Conservation (phyloP, 495 filamentous ascomycete species). For the Xylaria venustula region DNA sequence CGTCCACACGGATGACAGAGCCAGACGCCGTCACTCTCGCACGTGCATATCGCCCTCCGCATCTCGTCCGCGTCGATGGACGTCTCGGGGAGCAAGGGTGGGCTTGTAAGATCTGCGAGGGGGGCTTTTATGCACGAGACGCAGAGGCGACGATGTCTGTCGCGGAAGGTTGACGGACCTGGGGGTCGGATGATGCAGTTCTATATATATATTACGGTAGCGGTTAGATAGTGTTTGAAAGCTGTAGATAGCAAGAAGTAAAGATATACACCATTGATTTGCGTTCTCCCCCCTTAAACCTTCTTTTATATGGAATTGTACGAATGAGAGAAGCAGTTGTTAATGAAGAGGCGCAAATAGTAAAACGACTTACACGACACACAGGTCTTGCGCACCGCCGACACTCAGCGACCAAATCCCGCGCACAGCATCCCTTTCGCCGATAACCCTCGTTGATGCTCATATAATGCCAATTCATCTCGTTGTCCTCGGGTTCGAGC, state of each 20-base stretch:
- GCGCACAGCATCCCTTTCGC: constrained; percentile 73
- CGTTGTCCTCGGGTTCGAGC: constrained; percentile 46
- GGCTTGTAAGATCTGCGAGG: constrained; percentile 45
- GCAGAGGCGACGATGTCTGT: constrained; percentile 78
- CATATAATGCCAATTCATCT: constrained; percentile 53
- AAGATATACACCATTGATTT: too few species aligned
- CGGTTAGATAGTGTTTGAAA: too few species aligned
- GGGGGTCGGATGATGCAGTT: constrained; percentile 85
- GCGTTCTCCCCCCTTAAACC: too few species aligned
- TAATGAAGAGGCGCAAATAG: not conserved
- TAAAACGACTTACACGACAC: constrained; percentile 62
- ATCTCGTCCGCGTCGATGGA: constrained; percentile 42
- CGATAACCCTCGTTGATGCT: constrained; percentile 39
- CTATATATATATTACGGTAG: constrained; percentile 37
- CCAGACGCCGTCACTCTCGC: constrained; percentile 63
- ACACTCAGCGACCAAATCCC: constrained; percentile 82
- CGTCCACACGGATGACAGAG: constrained; percentile 79
- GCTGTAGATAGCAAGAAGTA: too few species aligned
- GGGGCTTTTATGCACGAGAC: constrained; percentile 66
- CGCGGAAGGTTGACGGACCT: constrained; percentile 54
- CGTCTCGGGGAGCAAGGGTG: constrained; percentile 25
- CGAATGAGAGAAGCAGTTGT: too few species aligned
- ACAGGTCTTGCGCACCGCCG: constrained; percentile 71
- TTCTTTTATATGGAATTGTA: too few species aligned
- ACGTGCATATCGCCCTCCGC: constrained; percentile 65